Conservation (phyloP, 140 eudicot species). For the Stevia rebaudiana region DNA sequence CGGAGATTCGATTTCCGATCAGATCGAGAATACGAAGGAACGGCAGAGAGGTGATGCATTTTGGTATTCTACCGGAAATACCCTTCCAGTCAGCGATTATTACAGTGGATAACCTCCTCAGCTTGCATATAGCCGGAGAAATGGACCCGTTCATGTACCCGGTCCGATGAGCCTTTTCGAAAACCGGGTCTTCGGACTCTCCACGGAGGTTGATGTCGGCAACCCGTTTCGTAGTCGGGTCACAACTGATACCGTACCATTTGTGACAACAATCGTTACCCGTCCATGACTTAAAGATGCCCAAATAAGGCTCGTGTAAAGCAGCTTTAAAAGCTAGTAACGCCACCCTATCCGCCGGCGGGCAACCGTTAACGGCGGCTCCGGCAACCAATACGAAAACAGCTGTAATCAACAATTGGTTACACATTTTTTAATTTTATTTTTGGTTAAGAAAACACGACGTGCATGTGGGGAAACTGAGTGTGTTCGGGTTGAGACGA, state of each 20-base stretch:
- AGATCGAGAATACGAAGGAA: conserved; percentile 66
- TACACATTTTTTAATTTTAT: conserved; percentile 15
- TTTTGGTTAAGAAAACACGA: background rate
- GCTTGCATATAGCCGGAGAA: conserved; percentile 70
- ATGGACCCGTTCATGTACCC: conserved; percentile 88
- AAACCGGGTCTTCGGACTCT: conserved; percentile 85
- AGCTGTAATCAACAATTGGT: conserved; percentile 15
- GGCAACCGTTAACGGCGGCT: conserved; percentile 37
- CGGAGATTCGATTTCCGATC: conserved; percentile 68
- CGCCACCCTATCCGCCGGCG: conserved; percentile 71
- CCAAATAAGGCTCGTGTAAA: conserved; percentile 61
- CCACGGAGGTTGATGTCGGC: conserved; percentile 88
- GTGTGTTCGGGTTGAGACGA: conserved; percentile 10
- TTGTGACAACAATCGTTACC: conserved; percentile 70
- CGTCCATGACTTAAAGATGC: conserved; percentile 77
- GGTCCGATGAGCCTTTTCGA: conserved; percentile 52
- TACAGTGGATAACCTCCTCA: conserved; percentile 55
- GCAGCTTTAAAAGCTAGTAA: conserved; percentile 54
- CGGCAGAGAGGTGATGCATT: conserved; percentile 51
- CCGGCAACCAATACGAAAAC: conserved; percentile 12
- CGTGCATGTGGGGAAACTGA: conserved; percentile 15
- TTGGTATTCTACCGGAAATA: conserved; percentile 71
- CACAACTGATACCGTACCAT: conserved; percentile 91
- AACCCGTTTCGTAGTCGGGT: conserved; percentile 55
- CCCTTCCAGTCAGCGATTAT: conserved; percentile 93